These are phyloP conservation scores for Fraxinus velutina DNA, from an alignment of 305 asterid species.

Conservation along the genomic window DNA sequence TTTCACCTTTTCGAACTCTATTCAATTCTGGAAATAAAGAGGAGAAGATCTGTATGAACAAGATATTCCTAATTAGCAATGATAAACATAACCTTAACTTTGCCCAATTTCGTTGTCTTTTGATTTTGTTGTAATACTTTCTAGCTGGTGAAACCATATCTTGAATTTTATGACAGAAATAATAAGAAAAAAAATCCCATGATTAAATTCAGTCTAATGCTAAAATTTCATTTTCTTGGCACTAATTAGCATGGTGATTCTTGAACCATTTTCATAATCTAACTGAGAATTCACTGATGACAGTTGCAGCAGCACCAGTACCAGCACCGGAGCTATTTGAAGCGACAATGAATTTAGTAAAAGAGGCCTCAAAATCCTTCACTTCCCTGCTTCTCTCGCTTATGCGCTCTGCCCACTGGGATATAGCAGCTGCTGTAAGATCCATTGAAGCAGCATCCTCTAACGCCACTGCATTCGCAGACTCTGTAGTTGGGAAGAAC, in stretches of 20 bases:
- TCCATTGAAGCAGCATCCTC: constrained; percentile 83
- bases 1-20: neutral
- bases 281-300: neutral
- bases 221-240: neutral
- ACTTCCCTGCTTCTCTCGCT: constrained; percentile 80
- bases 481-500: constrained; percentile 60
- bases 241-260: neutral
- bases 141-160: neutral
- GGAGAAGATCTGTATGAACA: neutral
- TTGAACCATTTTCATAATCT: neutral
- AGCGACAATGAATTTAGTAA: constrained; percentile 58
- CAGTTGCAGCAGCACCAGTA: constrained; percentile 52
- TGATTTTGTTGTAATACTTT: neutral
- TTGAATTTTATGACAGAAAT: neutral
- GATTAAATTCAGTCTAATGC: neutral
- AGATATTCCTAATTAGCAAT: neutral
- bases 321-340: constrained; percentile 58
- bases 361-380: constrained; percentile 76
- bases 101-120: neutral
- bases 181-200: neutral
- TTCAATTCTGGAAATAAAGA: neutral
- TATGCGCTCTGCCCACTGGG: constrained; percentile 93
- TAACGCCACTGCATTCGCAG: constrained; percentile 35
- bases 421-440: constrained; percentile 81
- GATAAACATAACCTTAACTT: constrained; percentile 18